Evolutionary conservation across 352 stramenopile genomes (phyloP), one percentile per base, ranked within the genome.

Genomic region (Elongisporangium anandrum): DNA sequence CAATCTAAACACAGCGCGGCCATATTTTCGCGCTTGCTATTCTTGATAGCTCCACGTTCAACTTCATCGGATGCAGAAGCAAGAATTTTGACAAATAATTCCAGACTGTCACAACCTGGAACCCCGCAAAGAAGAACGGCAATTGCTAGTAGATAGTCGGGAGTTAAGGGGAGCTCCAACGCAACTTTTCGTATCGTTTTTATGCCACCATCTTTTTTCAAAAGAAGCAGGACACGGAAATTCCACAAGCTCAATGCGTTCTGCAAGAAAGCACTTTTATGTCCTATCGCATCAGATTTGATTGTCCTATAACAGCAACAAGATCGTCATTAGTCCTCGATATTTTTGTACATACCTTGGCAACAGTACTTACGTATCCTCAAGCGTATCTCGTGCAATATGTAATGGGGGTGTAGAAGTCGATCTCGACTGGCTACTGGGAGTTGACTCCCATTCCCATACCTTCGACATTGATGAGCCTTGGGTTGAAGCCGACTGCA

Each of bases 141-240:
- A 20, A 89, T 54, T 10, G 77, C 82, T 12, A 92, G 60, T 52
- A 91, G 50, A 59, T 80, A 92, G 68, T 94, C 85, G 3, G 80
- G 80, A 1, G 75, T 68, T 60, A 92, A 86, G 5, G 77, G 61
- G 41, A 90, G 51, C 21, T 72, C 59, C 2, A 64, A 45, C 0
- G 70, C 71, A 38, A 82, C 70, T 13, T 75, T 78, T 34, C 76
- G 72, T 24, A 94, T 69, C 2, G 70, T 63, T 45, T 87, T 81
- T 20, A 91, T 51, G 10, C 82, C 85, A 22, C 68, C 86, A 22
- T 91, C 82, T 58, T 89, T 90, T 64, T 94, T 94, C 23, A 94
- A 63, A 6, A 92, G 61, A 29, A 94, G 64, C 20, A 94, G 70
- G 20, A 92, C 47, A 10, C 85, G 85, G 26, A 94, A 78, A 48